Evolutionary conservation across 2,329 filamentous ascomycete genomes (phyloP), one percentile per base, ranked within the genome.

Genomic region (Paecilomyces sp.): DNA sequence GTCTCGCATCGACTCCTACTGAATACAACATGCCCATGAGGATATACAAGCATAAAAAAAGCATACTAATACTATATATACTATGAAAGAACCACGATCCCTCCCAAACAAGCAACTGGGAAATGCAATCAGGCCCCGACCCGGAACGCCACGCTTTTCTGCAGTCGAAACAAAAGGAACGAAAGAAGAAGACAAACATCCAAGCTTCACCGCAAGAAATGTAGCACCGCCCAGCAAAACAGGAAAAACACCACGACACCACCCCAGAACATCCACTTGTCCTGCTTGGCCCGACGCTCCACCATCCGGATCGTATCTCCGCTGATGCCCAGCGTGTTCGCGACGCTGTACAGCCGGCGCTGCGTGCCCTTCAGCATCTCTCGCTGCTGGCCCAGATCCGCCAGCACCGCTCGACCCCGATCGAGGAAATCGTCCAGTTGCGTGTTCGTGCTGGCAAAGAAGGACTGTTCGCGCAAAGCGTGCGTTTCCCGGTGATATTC

Each of bases 231-330:
- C 86, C 91, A 97, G 75, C 93, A 96, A 72, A 99, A 99, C 41
- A 84, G 71, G 68, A 97, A 90, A 75, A 99, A 99, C 36, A 94
- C 76, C 4, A 95, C 76, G 2, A 93, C 91, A 0, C 94, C 92
- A 0, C 80, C 89, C 83, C 89, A 90, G 74, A 99, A 99, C 36
- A 99, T 96, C 92, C 92, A 97, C 77, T 97, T 97, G 74, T 99
- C 94, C 79, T 97, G 90, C 74, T 87, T 89, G 56, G 94, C 92
- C 63, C 94, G 83, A 66, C 94, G 80, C 77, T 97, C 93, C 51
- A 99, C 89, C 91, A 94, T 97, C 54, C 94, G 87, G 65, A 99
- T 99, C 1, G 94, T 99, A 73, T 97, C 93, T 22, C 93, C 92
- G 70, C 90, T 95, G 61, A 99, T 85, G 0, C 94, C 94, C 55